Evolutionary conservation across 2,329 filamentous ascomycete genomes (phyloP), one percentile per base, ranked within the genome.

Genomic region (Colletotrichum lentis): DNA sequence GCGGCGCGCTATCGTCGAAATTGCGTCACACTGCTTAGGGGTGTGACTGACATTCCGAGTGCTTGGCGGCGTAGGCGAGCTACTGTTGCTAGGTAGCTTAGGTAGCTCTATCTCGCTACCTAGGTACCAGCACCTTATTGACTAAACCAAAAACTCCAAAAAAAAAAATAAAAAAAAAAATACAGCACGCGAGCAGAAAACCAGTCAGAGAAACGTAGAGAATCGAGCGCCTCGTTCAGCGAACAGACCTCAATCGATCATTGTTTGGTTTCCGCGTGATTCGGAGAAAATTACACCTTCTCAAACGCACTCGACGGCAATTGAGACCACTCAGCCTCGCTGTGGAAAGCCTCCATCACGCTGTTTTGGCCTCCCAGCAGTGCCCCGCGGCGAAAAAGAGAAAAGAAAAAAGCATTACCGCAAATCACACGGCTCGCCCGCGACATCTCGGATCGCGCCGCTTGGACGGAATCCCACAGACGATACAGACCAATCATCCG

Each of bases 241-340:
- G 65, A 64, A 54, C 65, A 44, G 65, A 60, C 65, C 54, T 59
- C 35, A 35, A 35, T 2, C 6, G 31, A 37, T 35, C 35, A 64
- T 65, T 50, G 44, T 56, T 55, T 47, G 55, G 35, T 60, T 61
- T 65, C 46, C 43, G 24, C 12, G 20, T 49, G 6, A 65, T n/a
- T 47, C 8, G 49, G 27, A 11, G 20, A 50, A 27, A 27, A 41
- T n/a, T 5, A 27, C 43, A 5, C 57, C 50, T 41, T 24, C 55
- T 69, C 66, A 69, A 53, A 69, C 66, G 41, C 56, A 35, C 56
- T 55, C 31, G n/a, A 18, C 22, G 14, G 55, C 43, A 55, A 69
- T 69, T 69, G 62, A 69, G 62, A 65, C 62, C 55, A 27, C 66
- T 61, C 55, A 69, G 66, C 66, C 66, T 69, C 66, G 56, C 20